A percentile compares a stretch with the other conserved stretches of the same genome.
Evolutionary conservation across 2,329 filamentous ascomycete species (phyloP).

Genomic region (Fusarium sp.): DNA sequence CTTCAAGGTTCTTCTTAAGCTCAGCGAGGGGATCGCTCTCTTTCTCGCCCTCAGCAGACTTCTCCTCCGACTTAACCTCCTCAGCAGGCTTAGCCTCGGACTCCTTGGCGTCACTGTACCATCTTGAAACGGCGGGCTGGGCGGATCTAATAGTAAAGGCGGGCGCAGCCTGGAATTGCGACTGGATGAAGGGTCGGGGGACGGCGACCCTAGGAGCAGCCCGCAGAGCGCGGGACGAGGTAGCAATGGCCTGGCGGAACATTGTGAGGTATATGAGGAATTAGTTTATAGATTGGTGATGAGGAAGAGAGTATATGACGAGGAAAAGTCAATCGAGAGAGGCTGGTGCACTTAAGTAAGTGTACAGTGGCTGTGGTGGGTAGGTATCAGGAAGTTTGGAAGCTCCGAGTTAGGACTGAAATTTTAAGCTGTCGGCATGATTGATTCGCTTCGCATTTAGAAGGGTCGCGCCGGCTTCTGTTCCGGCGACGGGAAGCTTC

Average conservation of each 20-base stretch:
- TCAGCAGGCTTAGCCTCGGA: conserved; percentile 44
- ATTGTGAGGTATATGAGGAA: conserved; percentile 47
- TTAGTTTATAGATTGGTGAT: conserved; percentile 7
- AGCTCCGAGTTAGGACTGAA: conserved; percentile 42
- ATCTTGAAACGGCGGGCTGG: conserved; percentile 53
- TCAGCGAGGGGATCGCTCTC: conserved; percentile 54
- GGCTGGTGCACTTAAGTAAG: conserved; percentile 32
- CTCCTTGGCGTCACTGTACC: conserved; percentile 62
- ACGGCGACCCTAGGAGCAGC: conserved; percentile 52
- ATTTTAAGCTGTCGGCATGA: conserved; percentile 47
- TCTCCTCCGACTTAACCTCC: conserved; percentile 45
- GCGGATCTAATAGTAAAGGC: conserved; percentile 51
- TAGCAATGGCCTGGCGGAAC: conserved; percentile 59
- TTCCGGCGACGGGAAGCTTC: conserved; percentile 36
- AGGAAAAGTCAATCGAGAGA: conserved; percentile 12
- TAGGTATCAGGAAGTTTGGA: conserved; percentile 43
- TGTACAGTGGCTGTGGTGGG: conserved; percentile 30
- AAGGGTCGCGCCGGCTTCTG: conserved; percentile 41
- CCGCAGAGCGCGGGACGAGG: conserved; percentile 58
- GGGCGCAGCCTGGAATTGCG: conserved; percentile 53
- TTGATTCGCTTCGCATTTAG: conserved; percentile 21
- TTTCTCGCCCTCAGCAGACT: conserved; percentile 45
- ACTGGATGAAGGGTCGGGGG: conserved; percentile 51
- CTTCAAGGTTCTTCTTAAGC: conserved; percentile 63
- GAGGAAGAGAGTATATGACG: conserved; percentile 1